Evolutionary conservation across 345 rosid genomes (phyloP).

Genomic region (Salix koriyanagi): DNA sequence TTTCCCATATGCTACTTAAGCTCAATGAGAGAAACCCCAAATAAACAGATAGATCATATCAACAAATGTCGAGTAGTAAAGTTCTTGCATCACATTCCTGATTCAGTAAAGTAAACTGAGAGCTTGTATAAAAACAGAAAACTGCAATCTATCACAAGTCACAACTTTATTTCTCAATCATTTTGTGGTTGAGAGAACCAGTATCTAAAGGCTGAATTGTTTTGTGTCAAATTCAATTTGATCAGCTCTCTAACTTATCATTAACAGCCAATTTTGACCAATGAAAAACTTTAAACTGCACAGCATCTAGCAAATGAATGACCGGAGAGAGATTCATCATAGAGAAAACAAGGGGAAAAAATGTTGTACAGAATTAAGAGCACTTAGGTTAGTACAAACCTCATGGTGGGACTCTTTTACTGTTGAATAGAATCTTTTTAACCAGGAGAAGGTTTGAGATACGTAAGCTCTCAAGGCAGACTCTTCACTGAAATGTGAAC

Average conservation of each 20-base stretch:
- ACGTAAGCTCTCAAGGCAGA: constrained; percentile 23
- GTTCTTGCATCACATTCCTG: background rate
- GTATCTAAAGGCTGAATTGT: background rate
- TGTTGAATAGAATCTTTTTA: constrained; percentile 37
- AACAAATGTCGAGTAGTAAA: background rate
- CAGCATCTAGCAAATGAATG: background rate
- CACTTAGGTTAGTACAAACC: constrained; percentile 40
- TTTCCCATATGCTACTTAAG: background rate
- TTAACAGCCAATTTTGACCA: background rate
- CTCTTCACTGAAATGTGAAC: constrained; percentile 22
- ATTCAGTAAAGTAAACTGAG: background rate
- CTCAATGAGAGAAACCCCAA: background rate
- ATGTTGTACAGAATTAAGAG: background rate
- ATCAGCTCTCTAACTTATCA: background rate
- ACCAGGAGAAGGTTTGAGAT: constrained; percentile 33
- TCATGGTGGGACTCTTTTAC: constrained; percentile 62
- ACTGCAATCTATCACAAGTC: background rate
- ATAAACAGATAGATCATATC: background rate
- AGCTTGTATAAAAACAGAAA: background rate
- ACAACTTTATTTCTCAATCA: background rate
- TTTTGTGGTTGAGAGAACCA: background rate
- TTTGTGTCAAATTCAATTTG: background rate
- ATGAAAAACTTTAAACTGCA: background rate
- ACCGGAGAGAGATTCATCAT: background rate
- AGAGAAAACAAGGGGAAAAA: background rate